phyloP scores from a whole-genome alignment of 768 basidiomycete genomes.

The Sutorius australiensis region DNA sequence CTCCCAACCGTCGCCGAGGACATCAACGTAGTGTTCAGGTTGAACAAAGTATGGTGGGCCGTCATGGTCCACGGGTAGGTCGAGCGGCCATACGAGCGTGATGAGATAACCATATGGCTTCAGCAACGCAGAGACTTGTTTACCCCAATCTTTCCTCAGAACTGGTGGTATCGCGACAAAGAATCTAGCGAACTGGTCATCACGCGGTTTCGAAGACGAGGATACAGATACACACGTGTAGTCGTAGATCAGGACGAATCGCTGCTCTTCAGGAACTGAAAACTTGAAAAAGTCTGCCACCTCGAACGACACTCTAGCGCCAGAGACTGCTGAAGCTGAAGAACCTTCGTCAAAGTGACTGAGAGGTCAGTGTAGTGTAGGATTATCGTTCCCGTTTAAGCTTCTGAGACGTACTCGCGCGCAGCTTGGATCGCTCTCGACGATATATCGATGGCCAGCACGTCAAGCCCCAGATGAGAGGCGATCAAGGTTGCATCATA shows the following conservation, averaged over 20 bases:
- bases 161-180: conserved; percentile 67
- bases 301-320: conserved; percentile 16
- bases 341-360: conserved; percentile 1
- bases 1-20: conserved; percentile 48
- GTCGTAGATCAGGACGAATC: conserved; percentile 19
- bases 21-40: conserved; percentile 51
- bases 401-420: conserved; percentile 14
- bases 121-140: conserved; percentile 50
- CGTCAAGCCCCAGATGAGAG: conserved; percentile 17
- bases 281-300: conserved; percentile 17
- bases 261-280: conserved; percentile 13
- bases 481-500: conserved; percentile 18
- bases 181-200: conserved; percentile 27
- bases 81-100: conserved; percentile 56
- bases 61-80: conserved; percentile 38
- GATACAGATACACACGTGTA: conserved; percentile 5
- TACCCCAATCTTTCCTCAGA: conserved; percentile 52
- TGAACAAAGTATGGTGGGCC: conserved; percentile 66
- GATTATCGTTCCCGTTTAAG: not conserved
- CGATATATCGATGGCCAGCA: conserved; percentile 18
- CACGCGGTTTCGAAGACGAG: not conserved
- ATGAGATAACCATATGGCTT: conserved; percentile 64
- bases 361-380: conserved; percentile 2
- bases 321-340: not conserved
- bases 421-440: conserved; percentile 15